These are phyloP conservation scores for Chaetomium fimeti DNA, from an alignment of 495 filamentous ascomycete genomes.

Conservation along the genomic window DNA sequence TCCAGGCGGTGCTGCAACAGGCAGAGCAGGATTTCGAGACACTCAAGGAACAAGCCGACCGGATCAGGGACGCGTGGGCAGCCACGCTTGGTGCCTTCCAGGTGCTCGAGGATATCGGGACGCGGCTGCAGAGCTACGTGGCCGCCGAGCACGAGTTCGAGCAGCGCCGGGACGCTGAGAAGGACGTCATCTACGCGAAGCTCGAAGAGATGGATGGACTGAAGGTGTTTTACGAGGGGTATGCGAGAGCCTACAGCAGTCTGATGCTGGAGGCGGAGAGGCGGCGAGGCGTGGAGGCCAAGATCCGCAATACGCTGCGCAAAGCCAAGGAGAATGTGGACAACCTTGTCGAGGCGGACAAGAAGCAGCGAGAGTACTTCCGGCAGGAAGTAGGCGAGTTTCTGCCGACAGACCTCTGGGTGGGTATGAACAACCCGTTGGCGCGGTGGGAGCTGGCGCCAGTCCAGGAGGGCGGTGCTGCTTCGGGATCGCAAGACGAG, in stretches of 20 bases:
- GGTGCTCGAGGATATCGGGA: conserved; percentile 66
- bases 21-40: conserved; percentile 70
- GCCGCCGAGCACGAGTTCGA: conserved; percentile 69
- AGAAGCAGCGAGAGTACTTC: conserved; percentile 73
- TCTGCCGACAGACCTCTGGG: conserved; percentile 88
- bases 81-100: conserved; percentile 58
- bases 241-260: conserved; percentile 77
- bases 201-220: conserved; percentile 72
- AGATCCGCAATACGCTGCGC: conserved; percentile 68
- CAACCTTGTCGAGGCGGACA: conserved; percentile 71
- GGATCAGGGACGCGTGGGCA: conserved; percentile 50
- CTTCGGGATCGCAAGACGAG: conserved; percentile 14
- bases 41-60: conserved; percentile 55
- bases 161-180: conserved; percentile 71
- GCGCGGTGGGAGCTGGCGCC: conserved; percentile 46
- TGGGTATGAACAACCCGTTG: conserved; percentile 53
- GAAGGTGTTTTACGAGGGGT: conserved; percentile 75
- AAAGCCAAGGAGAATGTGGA: conserved; percentile 75
- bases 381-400: conserved; percentile 78
- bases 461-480: conserved; percentile 28
- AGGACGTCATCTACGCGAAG: conserved; percentile 61
- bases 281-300: conserved; percentile 64
- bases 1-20: conserved; percentile 68
- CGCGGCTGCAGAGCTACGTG: conserved; percentile 64
- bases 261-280: conserved; percentile 79